These are phyloP conservation scores for Aspergillus bertholletiae DNA, from an alignment of 495 filamentous ascomycete genomes.

Conservation along the genomic window DNA sequence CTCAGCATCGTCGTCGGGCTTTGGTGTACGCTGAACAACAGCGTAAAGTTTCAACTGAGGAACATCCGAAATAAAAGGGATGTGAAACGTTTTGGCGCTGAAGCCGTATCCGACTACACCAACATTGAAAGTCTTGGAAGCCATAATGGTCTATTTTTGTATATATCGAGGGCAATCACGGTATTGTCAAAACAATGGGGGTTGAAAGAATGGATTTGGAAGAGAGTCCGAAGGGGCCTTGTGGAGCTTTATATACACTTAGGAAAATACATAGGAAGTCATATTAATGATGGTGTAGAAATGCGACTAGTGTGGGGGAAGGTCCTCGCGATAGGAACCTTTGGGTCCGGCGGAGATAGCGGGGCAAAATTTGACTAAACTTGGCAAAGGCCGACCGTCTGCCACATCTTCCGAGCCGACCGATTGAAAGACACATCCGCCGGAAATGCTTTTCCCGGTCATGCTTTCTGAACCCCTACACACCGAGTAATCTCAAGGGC, in stretches of 20 bases:
- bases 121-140: conserved; percentile 51
- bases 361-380: conserved; percentile 7
- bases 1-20: conserved; percentile 56
- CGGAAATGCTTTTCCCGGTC: conserved; percentile 4
- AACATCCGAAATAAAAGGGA: conserved; percentile 71
- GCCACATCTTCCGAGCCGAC: not conserved
- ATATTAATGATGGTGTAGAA: conserved; percentile 13
- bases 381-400: conserved; percentile 10
- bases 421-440: not conserved
- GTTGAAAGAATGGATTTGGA: not conserved
- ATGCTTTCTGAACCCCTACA: conserved; percentile 39
- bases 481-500: conserved; percentile 70
- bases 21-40: conserved; percentile 76
- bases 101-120: conserved; percentile 67
- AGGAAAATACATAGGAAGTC: not conserved
- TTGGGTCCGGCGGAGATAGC: conserved; percentile 15
- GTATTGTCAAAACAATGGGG: not conserved
- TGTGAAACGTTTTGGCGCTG: conserved; percentile 87
- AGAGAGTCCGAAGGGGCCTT: not conserved
- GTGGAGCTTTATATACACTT: conserved; percentile 13
- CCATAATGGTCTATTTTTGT: conserved; percentile 38
- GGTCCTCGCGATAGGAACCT: conserved; percentile 39
- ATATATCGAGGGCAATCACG: not conserved
- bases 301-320: conserved; percentile 28
- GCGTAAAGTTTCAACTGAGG: conserved; percentile 67